Conservation (phyloP, 352 stramenopile genomes). For the Globisporangium nagaii region DNA sequence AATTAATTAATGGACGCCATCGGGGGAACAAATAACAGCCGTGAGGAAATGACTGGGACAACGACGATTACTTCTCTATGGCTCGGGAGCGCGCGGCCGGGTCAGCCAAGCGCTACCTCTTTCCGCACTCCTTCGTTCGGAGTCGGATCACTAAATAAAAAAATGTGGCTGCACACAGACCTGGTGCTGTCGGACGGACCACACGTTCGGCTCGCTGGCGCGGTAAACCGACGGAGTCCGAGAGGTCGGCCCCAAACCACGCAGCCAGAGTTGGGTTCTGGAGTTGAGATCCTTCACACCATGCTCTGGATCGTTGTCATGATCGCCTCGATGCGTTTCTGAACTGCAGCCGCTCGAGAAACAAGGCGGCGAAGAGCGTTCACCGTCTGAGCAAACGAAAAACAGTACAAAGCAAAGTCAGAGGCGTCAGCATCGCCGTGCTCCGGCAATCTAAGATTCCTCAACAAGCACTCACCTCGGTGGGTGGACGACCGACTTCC, state of each 20-base stretch:
- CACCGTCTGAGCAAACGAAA: constrained; percentile 18
- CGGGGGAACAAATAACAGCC: constrained; percentile 5
- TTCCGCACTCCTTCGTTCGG: constrained; percentile 16
- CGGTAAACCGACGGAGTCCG: no score
- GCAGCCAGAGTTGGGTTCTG: not conserved
- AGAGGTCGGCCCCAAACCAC: no score
- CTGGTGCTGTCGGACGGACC: not conserved
- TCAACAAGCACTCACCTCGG: constrained; percentile 20
- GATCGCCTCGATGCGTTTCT: constrained; percentile 46
- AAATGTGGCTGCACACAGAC: not conserved
- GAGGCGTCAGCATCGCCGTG: not conserved
- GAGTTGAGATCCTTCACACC: constrained; percentile 12
- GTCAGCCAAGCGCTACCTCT: not conserved
- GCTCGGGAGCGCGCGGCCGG: not conserved
- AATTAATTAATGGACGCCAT: constrained; percentile 12
- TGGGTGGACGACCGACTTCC: constrained; percentile 36
- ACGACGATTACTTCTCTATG: constrained; percentile 14
- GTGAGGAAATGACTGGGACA: not conserved
- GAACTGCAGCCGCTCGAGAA: constrained; percentile 34
- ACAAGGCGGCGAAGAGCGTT: constrained; percentile 49
- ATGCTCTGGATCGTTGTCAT: constrained; percentile 19
- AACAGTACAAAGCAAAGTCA: not conserved
- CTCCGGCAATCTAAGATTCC: no score
- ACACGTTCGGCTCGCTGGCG: no score
- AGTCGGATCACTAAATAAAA: constrained; percentile 14